These are phyloP conservation scores for Euryodendron excelsum DNA, from an alignment of 148 eudicot genomes.

Conservation along the genomic window DNA sequence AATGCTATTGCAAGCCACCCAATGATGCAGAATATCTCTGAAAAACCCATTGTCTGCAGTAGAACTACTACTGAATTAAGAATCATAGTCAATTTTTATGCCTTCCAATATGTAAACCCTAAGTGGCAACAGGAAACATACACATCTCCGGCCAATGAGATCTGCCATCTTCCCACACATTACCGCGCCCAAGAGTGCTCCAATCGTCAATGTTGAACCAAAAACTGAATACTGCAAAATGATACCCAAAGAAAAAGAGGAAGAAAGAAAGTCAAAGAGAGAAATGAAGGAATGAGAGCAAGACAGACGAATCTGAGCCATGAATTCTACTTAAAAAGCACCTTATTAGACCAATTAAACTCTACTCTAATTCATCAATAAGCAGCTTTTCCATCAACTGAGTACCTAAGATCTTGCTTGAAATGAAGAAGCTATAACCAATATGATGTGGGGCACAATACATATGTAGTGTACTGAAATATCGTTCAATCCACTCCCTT, in stretches of 20 bases:
- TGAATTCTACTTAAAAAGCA: background rate
- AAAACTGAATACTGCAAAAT: slow-evolving; percentile 59
- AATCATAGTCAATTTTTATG: too few relatives aligned
- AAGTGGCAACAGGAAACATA: too few relatives aligned
- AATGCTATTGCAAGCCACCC: slow-evolving; percentile 66
- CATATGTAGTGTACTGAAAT: too few relatives aligned
- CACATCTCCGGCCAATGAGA: slow-evolving; percentile 54
- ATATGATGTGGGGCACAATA: too few relatives aligned
- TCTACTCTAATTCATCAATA: too few relatives aligned
- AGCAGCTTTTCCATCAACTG: too few relatives aligned
- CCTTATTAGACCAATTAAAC: background rate
- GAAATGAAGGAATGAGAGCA: background rate
- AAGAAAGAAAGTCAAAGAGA: background rate
- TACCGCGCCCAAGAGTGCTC: slow-evolving; percentile 70
- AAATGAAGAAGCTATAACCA: too few relatives aligned
- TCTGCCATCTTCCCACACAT: slow-evolving; percentile 66
- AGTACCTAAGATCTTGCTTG: too few relatives aligned
- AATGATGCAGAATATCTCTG: slow-evolving; percentile 46
- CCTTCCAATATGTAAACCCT: too few relatives aligned
- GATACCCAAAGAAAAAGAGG: background rate
- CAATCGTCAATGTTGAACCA: slow-evolving; percentile 62
- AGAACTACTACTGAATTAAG: background rate
- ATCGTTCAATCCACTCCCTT: too few relatives aligned
- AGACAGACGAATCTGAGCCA: background rate
- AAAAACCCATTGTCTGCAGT: slow-evolving; percentile 61